These are phyloP conservation scores for Coemansia pectinata DNA, from an alignment of 192 early-diverging fungal genomes.

Conservation along the genomic window DNA sequence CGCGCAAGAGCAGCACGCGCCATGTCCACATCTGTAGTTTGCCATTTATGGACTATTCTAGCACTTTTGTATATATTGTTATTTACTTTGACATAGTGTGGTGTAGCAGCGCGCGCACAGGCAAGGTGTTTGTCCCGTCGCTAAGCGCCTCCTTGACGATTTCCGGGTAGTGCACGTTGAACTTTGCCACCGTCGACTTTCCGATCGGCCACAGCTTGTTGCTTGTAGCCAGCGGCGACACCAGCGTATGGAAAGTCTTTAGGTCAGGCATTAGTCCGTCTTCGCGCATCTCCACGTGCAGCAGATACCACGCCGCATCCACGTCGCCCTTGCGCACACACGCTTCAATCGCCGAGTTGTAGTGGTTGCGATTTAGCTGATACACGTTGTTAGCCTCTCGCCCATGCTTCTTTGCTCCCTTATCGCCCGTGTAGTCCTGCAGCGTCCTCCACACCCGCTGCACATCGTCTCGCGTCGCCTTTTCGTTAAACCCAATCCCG, in stretches of 20 bases:
- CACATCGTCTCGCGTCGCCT: slow-evolving; percentile 25
- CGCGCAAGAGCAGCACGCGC: not conserved
- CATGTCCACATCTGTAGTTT: not conserved
- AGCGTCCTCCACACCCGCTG: slow-evolving; percentile 31
- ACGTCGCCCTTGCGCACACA: slow-evolving; percentile 46
- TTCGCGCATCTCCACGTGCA: slow-evolving; percentile 40
- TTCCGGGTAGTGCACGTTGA: slow-evolving; percentile 25
- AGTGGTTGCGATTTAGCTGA: slow-evolving; percentile 38
- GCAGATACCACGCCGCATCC: slow-evolving; percentile 37
- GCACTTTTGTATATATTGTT: not conserved
- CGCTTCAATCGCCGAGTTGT: slow-evolving; percentile 45
- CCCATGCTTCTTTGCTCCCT: not conserved
- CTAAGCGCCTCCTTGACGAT: slow-evolving; percentile 23
- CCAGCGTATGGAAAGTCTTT: slow-evolving; percentile 40
- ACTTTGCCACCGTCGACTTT: slow-evolving; percentile 40
- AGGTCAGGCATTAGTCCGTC: slow-evolving; percentile 21
- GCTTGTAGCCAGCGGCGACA: slow-evolving; percentile 34
- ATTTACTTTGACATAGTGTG: slow-evolving; percentile 5
- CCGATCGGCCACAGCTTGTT: slow-evolving; percentile 44
- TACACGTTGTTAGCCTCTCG: not conserved
- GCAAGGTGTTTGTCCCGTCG: slow-evolving; percentile 27
- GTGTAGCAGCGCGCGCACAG: slow-evolving; percentile 24
- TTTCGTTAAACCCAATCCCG: slow-evolving; percentile 10
- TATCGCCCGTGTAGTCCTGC: slow-evolving; percentile 8
- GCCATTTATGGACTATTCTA: not conserved